phyloP scores from a whole-genome alignment of 129 eudicot species.

The Logfia minima region DNA sequence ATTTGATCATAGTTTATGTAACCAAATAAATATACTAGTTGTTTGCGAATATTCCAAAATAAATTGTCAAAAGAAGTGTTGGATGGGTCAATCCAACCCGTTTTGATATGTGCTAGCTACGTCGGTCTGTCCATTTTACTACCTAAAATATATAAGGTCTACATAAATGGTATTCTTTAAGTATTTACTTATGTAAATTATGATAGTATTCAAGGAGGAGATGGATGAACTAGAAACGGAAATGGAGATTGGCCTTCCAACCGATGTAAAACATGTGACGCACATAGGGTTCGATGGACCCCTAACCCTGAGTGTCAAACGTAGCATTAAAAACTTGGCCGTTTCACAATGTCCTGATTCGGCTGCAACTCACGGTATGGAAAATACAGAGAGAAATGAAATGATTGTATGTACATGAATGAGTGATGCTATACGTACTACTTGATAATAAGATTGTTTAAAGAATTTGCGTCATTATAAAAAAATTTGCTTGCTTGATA shows the following conservation, averaged over 20 bases:
- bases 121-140: background rate
- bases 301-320: background rate
- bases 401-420: background rate
- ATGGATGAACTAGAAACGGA: slow-evolving; percentile 50
- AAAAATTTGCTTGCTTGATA: background rate
- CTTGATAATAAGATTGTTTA: slow-evolving; percentile 21
- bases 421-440: background rate
- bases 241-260: slow-evolving; percentile 75
- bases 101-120: background rate
- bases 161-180: background rate
- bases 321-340: slow-evolving; percentile 15
- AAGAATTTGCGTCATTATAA: background rate
- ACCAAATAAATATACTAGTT: background rate
- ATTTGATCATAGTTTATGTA: too few relatives aligned
- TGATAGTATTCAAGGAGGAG: slow-evolving; percentile 58
- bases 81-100: background rate
- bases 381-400: slow-evolving; percentile 1
- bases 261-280: slow-evolving; percentile 80
- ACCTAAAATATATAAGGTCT: background rate
- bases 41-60: background rate
- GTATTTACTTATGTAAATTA: slow-evolving; percentile 2
- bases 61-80: background rate
- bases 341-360: slow-evolving; percentile 29
- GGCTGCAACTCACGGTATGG: slow-evolving; percentile 13
- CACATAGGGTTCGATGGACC: slow-evolving; percentile 44